A percentile compares a stretch with the other conserved stretches of the same genome.
These are phyloP conservation scores for Hydrangea macrophylla DNA, from an alignment of 148 eudicot species.

Conservation along the genomic window DNA sequence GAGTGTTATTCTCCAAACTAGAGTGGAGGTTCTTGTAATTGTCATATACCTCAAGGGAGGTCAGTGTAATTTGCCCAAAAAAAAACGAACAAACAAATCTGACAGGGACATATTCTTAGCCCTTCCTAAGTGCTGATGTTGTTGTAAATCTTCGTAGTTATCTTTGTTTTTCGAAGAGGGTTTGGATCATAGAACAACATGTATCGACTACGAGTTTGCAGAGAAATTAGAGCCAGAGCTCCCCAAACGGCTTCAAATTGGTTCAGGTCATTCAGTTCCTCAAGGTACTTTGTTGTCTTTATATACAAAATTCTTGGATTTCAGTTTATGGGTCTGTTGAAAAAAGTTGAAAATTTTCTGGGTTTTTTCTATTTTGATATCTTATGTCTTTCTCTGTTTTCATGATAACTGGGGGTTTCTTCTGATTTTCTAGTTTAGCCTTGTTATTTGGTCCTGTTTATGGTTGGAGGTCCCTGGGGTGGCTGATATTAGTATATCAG, in stretches of 20 bases:
- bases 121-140: too few species aligned
- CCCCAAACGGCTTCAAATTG: conserved; percentile 31
- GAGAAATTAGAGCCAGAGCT: conserved; percentile 34
- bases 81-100: too few species aligned
- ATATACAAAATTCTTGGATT: neutral
- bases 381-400: neutral
- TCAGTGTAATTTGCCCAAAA: too few species aligned
- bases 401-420: neutral
- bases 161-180: too few species aligned
- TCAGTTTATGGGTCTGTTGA: neutral
- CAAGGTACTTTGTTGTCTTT: conserved; percentile 34
- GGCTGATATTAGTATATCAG: too few species aligned
- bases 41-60: too few species aligned
- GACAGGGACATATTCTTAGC: too few species aligned
- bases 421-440: neutral
- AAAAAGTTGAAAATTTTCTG: neutral
- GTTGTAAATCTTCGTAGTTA: too few species aligned
- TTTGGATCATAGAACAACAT: conserved; percentile 27
- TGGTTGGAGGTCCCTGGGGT: too few species aligned
- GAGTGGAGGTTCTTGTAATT: too few species aligned
- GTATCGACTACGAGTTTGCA: conserved; percentile 27
- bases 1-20: too few species aligned
- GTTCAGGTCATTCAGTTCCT: conserved; percentile 27
- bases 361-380: neutral
- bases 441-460: too few species aligned